These are phyloP conservation scores for Stylonectria norvegica DNA, from an alignment of 2,329 filamentous ascomycete genomes.

Conservation along the genomic window DNA sequence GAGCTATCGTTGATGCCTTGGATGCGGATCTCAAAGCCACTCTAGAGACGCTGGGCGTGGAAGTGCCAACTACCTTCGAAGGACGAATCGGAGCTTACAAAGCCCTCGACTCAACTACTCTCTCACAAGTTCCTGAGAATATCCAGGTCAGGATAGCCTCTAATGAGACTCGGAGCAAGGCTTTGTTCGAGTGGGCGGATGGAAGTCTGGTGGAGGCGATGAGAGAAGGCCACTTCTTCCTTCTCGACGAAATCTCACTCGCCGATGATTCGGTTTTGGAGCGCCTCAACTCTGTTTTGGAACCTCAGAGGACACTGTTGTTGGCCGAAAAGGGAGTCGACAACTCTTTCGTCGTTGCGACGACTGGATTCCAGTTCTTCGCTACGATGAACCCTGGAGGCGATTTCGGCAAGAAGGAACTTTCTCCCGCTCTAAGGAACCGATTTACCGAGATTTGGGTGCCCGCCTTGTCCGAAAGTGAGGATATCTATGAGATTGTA, in stretches of 20 bases:
- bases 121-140: constrained; percentile 46
- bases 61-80: constrained; percentile 45
- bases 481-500: constrained; percentile 87
- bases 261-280: constrained; percentile 97
- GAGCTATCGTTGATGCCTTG: constrained; percentile 65
- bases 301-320: constrained; percentile 79
- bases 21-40: constrained; percentile 55
- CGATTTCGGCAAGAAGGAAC: constrained; percentile 95
- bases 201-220: constrained; percentile 92
- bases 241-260: constrained; percentile 95
- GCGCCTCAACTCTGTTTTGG: constrained; percentile 91
- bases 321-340: constrained; percentile 90
- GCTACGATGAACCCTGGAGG: constrained; percentile 99
- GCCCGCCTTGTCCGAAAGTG: constrained; percentile 75
- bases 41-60: constrained; percentile 40
- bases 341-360: constrained; percentile 74
- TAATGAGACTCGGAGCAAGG: constrained; percentile 64
- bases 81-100: constrained; percentile 57
- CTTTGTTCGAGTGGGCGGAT: constrained; percentile 94
- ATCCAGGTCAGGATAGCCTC: constrained; percentile 45
- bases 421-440: constrained; percentile 91
- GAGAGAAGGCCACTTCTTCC: constrained; percentile 83
- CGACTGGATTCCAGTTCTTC: constrained; percentile 85
- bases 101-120: constrained; percentile 44
- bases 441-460: constrained; percentile 99